Conservation (phyloP, 73 alveolate genomes). For the Tetrahymena borealis region DNA sequence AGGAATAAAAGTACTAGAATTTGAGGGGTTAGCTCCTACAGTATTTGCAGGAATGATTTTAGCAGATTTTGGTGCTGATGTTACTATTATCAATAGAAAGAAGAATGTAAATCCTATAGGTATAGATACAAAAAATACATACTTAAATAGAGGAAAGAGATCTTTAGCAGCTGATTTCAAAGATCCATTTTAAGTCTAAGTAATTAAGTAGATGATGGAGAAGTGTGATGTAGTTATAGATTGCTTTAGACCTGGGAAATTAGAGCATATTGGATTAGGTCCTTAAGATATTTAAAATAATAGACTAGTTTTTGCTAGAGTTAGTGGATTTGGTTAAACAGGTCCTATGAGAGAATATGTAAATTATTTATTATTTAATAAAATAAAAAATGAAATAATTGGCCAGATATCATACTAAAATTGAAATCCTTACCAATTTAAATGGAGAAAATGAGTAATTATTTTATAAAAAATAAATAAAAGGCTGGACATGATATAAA, state of each 20-base stretch:
- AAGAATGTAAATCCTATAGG: neutral
- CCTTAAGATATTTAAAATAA: conserved; percentile 11
- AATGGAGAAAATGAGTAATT: neutral
- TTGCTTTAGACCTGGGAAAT: conserved; percentile 49
- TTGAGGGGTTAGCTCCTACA: conserved; percentile 44
- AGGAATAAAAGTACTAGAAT: conserved; percentile 47
- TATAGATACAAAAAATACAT: neutral
- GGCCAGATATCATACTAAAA: neutral
- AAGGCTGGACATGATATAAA: conserved; percentile 50
- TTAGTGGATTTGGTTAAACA: conserved; percentile 47
- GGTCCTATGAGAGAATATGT: conserved; percentile 9
- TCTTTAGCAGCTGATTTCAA: conserved; percentile 18
- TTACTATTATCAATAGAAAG: conserved; percentile 12
- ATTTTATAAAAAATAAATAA: too few species aligned
- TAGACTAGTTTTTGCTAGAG: conserved; percentile 40
- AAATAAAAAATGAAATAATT: neutral
- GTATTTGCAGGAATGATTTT: conserved; percentile 35
- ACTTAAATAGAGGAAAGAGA: conserved; percentile 26
- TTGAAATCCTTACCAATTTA: neutral
- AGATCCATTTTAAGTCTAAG: neutral
- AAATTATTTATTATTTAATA: neutral
- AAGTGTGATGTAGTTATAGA: conserved; percentile 41
- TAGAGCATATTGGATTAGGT: conserved; percentile 48
- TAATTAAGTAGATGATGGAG: conserved; percentile 6
- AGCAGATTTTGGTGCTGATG: conserved; percentile 48